Percentiles rank a stretch among this genome's conserved stretches.
Evolutionary conservation across 75 land plant species (phyloP).

Genomic region (Larix kaempferi): DNA sequence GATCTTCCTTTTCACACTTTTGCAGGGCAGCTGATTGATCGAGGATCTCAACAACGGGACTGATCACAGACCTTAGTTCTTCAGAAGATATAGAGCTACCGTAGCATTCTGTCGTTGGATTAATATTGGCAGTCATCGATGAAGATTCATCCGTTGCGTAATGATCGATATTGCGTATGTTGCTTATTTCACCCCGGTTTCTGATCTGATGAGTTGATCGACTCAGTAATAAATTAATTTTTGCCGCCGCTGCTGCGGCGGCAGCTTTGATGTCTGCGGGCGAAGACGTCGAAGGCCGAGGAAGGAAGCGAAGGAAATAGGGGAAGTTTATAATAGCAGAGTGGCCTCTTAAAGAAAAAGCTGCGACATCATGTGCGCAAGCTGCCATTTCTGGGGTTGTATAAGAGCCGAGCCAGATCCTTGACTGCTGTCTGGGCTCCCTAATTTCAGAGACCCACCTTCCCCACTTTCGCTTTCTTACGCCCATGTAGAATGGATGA

Average conservation of each 20-base stretch:
- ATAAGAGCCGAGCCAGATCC: constrained; percentile 45
- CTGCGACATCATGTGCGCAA: constrained; percentile 39
- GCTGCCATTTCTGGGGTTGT: constrained; percentile 44
- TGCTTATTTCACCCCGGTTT: no score
- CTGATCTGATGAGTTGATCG: no score
- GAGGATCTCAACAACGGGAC: no score
- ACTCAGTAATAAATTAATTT: no score
- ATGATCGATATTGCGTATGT: no score
- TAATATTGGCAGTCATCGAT: no score
- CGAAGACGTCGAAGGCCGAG: background rate
- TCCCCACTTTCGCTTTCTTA: constrained; percentile 36
- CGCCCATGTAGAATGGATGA: constrained; percentile 35
- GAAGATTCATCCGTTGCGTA: no score
- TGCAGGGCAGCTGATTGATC: no score
- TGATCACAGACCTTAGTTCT: no score
- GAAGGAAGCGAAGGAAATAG: constrained; percentile 9
- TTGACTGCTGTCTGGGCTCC: constrained; percentile 29
- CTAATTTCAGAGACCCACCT: constrained; percentile 45
- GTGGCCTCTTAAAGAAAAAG: constrained; percentile 24
- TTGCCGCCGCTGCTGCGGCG: constrained; percentile 22
- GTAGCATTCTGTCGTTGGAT: no score
- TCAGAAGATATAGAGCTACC: no score
- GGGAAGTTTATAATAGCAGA: constrained; percentile 36
- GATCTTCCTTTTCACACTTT: no score
- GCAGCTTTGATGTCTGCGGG: constrained; percentile 28